Conservation (phyloP, 2,329 filamentous ascomycete species). For the Diaporthe citriasiana region DNA sequence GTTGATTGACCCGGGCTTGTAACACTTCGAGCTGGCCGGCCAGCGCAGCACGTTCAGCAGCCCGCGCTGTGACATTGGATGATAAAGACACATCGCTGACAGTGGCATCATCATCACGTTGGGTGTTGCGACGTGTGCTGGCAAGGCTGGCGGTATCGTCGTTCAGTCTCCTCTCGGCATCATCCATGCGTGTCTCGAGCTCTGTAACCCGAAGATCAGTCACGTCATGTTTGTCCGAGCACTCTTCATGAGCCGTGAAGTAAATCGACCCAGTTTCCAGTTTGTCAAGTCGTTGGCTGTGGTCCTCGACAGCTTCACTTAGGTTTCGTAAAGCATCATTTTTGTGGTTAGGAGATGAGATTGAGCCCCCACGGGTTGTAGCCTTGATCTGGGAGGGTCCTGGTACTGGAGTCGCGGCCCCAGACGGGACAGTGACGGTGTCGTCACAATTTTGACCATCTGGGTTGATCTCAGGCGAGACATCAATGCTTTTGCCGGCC, state of each 20-base stretch:
- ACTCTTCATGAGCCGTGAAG: conserved; percentile 75
- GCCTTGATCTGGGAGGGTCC: not conserved
- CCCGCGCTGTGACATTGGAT: conserved; percentile 57
- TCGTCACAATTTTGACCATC: conserved; percentile 17
- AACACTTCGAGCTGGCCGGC: conserved; percentile 65
- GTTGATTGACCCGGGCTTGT: conserved; percentile 64
- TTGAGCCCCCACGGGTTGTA: conserved; percentile 4
- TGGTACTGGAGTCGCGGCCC: conserved; percentile 28
- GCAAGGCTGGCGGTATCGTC: conserved; percentile 60
- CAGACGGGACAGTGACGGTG: conserved; percentile 17
- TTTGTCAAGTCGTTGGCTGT: conserved; percentile 75
- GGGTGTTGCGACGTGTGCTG: conserved; percentile 54
- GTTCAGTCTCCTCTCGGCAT: conserved; percentile 67
- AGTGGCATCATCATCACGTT: conserved; percentile 57
- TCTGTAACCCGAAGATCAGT: conserved; percentile 78
- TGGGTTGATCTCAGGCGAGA: conserved; percentile 44
- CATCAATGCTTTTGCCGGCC: conserved; percentile 45
- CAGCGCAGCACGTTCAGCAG: conserved; percentile 61
- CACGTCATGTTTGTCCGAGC: conserved; percentile 76
- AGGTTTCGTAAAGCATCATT: conserved; percentile 59
- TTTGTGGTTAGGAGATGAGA: conserved; percentile 35
- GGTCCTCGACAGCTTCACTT: conserved; percentile 67
- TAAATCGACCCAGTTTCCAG: conserved; percentile 81
- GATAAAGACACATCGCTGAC: conserved; percentile 63
- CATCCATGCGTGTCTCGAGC: conserved; percentile 74